phyloP scores from a whole-genome alignment of 768 basidiomycete species.

The Phaeolepiota aurea region DNA sequence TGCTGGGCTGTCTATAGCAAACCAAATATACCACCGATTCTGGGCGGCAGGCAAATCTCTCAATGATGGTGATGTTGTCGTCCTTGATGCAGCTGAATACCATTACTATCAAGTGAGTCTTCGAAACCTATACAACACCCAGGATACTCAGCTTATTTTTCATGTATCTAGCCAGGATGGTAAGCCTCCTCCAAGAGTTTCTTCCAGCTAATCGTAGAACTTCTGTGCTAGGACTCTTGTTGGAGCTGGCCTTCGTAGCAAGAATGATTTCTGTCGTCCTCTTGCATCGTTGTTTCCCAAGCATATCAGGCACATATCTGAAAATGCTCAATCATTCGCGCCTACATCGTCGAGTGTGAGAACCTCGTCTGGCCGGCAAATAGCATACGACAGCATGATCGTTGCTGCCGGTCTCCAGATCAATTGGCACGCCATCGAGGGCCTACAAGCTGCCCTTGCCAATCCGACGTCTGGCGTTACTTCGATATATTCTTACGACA shows the following conservation, averaged over 20 bases:
- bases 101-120: constrained; percentile 76
- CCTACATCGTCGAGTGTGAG: constrained; percentile 69
- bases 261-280: constrained; percentile 58
- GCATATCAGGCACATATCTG: constrained; percentile 62
- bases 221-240: constrained; percentile 73
- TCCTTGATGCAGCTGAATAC: constrained; percentile 72
- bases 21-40: constrained; percentile 83
- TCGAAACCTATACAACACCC: too few relatives aligned
- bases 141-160: too few relatives aligned
- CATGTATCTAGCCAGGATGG: constrained; percentile 85
- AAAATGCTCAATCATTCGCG: constrained; percentile 66
- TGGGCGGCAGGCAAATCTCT: constrained; percentile 59
- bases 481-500: constrained; percentile 86
- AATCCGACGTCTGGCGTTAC: constrained; percentile 77
- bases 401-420: constrained; percentile 85
- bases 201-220: not conserved
- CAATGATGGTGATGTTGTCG: constrained; percentile 70
- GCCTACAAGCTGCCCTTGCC: constrained; percentile 68
- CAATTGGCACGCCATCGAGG: constrained; percentile 72
- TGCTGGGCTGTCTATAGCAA: constrained; percentile 75
- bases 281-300: constrained; percentile 66
- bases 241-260: constrained; percentile 75
- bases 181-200: constrained; percentile 19
- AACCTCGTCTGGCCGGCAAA: constrained; percentile 57
- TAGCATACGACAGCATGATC: constrained; percentile 81